Percentiles rank a stretch among this genome's conserved stretches.
Evolutionary conservation across 192 early-diverging fungal species (phyloP).

Genomic region (Entophlyctis luteolus): DNA sequence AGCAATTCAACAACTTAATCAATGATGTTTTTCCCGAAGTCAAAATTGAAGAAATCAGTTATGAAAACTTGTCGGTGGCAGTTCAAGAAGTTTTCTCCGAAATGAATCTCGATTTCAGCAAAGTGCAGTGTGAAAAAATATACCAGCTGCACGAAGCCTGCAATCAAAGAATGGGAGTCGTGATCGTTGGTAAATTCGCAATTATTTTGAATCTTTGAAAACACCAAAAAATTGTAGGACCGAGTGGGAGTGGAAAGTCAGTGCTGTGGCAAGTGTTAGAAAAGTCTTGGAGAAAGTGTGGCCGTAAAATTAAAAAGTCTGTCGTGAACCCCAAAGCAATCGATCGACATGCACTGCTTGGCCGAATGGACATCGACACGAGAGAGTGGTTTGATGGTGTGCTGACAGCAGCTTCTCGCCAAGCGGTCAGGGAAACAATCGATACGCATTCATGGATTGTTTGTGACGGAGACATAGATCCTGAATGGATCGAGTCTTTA

Average conservation of each 20-base stretch:
- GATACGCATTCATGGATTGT: conserved; percentile 55
- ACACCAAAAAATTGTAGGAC: conserved; percentile 21
- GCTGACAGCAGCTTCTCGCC: conserved; percentile 49
- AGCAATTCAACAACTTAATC: conserved; percentile 46
- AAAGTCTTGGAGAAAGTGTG: conserved; percentile 46
- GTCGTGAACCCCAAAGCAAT: conserved; percentile 55
- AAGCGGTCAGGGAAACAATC: conserved; percentile 51
- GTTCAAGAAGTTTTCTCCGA: conserved; percentile 47
- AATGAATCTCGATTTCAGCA: conserved; percentile 47
- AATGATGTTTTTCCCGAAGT: conserved; percentile 55
- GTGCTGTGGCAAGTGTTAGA: conserved; percentile 45
- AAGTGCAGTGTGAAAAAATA: conserved; percentile 50
- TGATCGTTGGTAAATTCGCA: conserved; percentile 41
- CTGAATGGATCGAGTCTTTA: conserved; percentile 59
- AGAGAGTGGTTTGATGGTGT: conserved; percentile 61
- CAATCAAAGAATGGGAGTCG: conserved; percentile 57
- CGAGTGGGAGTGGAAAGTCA: conserved; percentile 54
- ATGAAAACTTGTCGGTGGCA: conserved; percentile 37
- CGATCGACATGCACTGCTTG: conserved; percentile 47
- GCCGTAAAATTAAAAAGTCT: conserved; percentile 41
- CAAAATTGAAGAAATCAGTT: conserved; percentile 45
- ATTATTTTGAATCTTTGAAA: neutral
- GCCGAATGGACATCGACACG: conserved; percentile 60
- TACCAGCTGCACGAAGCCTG: conserved; percentile 58
- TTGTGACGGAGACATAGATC: conserved; percentile 61